Evolutionary conservation across 345 rosid genomes (phyloP).

Genomic region (Eucalyptus pauciflora): DNA sequence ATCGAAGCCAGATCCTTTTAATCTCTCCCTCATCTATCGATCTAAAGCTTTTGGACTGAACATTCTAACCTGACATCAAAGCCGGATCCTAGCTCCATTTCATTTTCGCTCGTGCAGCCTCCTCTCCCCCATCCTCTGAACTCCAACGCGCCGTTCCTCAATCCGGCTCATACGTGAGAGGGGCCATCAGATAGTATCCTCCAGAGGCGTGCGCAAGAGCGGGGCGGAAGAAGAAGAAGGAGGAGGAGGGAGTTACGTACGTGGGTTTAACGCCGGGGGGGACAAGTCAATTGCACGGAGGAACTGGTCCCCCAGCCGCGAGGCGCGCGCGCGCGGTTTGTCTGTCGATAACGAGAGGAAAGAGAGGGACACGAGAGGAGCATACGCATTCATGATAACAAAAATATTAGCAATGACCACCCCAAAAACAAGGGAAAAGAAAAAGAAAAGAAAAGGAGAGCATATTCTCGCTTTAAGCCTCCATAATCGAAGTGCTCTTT

Average conservation of each 20-base stretch:
- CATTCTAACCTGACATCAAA: no score
- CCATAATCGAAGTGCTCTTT: not conserved
- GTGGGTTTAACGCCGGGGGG: not conserved
- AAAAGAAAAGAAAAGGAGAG: accelerated
- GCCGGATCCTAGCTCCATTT: not conserved
- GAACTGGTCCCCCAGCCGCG: not conserved
- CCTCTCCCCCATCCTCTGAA: not conserved
- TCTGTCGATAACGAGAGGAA: not conserved
- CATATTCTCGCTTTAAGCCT: not conserved
- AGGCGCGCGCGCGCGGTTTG: not conserved
- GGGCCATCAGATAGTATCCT: not conserved
- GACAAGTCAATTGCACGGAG: not conserved
- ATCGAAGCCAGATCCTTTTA: no score
- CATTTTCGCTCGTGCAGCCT: not conserved
- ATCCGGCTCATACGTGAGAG: not conserved
- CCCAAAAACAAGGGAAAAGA: not conserved
- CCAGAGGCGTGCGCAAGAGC: not conserved
- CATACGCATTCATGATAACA: not conserved
- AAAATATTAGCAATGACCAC: not conserved
- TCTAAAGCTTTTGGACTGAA: no score
- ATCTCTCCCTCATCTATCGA: not conserved
- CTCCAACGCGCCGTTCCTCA: not conserved
- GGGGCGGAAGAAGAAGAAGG: accelerated
- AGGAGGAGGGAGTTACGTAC: not conserved
- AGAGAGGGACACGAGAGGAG: not conserved